Evolutionary conservation across 2,329 filamentous ascomycete genomes (phyloP), one percentile per base, ranked within the genome.

Genomic region (Cladophialophora immunda): DNA sequence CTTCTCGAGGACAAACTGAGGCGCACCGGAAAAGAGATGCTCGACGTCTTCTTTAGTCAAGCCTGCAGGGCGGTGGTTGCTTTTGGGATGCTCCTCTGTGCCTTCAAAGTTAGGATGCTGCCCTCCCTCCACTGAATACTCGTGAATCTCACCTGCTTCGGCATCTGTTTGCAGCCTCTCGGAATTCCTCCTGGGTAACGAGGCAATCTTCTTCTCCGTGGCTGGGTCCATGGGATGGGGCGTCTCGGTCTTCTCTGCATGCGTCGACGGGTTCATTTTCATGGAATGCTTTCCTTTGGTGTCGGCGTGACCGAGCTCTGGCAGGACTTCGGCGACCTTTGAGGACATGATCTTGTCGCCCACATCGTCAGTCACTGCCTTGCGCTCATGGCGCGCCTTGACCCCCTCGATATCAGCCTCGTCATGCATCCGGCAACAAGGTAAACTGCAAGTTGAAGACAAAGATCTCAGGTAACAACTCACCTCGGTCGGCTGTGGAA

Each of bases 1-100:
- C 55, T 76, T 79, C 65, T 82, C 80, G n/a, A 81, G 75, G 29
- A 81, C 72, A 66, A 81, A 82, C 66, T 81, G 80, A 4, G 80
- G 80, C 0, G 80, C 79, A 1, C 80, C 80, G 1, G 78, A 81
- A 52, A 82, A 78, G 8, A 82, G 72, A 22, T 74, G 72, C 62
- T 79, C 78, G 50, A 81, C 70, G n/a, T 82, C 80, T 36, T 77
- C 73, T 50, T 76, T 76, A 0, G 74, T 77, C 27, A 79, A 70
- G 8, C 69, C 68, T 30, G 50, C 47, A 11, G 36, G 17, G 19
- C 58, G 58, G 38, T 41, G 57, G 15, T 22, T 22, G 38, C 52
- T 61, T 34, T 58, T 60, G 41, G 61, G 36, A 5, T 52, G 17
- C 17, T 56, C 30, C 22, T 9, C 47, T 61, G 19, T 15, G 9